Evolutionary conservation across 202 grass and related monocot species (phyloP).

Genomic region (Saccharum hybrid): DNA sequence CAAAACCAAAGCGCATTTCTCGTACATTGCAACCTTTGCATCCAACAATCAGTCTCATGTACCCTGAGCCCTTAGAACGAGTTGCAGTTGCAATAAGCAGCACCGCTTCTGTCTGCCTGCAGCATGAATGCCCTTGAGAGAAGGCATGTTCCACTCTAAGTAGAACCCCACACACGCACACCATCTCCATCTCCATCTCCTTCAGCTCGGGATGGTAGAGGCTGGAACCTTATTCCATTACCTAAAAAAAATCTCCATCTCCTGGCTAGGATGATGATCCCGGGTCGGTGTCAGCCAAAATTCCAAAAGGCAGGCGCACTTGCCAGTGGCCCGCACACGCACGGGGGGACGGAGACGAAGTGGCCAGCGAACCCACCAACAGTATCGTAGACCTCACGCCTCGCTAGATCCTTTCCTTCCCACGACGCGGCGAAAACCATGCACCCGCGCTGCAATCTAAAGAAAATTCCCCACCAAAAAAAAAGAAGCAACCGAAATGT

Average conservation of each 20-base stretch:
- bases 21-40: background rate
- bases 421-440: slow-evolving; percentile 28
- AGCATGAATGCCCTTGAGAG: slow-evolving; percentile 7
- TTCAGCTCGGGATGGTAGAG: too few species aligned
- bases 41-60: background rate
- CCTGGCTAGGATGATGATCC: slow-evolving; percentile 1
- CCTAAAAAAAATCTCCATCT: background rate
- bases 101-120: background rate
- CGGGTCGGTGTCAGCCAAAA: background rate
- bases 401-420: slow-evolving; percentile 24
- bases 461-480: background rate
- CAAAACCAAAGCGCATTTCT: background rate
- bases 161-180: background rate
- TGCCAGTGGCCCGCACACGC: too few species aligned
- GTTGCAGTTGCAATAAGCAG: background rate
- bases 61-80: background rate
- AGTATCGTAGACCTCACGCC: slow-evolving; percentile 4
- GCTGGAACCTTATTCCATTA: too few species aligned
- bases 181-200: too few species aligned
- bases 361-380: slow-evolving; percentile 19
- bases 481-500: background rate
- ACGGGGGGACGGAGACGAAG: background rate
- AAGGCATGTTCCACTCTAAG: background rate
- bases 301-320: background rate
- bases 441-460: background rate